These are phyloP conservation scores for Clonostachys byssicola DNA, from an alignment of 2,329 filamentous ascomycete genomes.

Conservation along the genomic window DNA sequence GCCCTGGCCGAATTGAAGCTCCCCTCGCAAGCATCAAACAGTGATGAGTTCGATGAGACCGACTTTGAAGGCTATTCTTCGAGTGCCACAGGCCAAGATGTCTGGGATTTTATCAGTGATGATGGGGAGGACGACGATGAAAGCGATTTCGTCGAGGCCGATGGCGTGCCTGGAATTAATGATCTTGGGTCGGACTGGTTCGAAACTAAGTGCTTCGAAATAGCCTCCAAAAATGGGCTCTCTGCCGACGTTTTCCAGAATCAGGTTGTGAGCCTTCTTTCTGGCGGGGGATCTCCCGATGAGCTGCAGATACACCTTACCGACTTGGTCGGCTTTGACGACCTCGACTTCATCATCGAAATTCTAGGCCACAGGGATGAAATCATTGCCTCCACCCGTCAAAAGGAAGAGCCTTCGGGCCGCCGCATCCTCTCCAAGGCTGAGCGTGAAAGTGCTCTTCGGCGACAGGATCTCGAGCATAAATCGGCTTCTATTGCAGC, in stretches of 20 bases:
- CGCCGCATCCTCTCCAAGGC: constrained; percentile 62
- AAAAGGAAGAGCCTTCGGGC: constrained; percentile 19
- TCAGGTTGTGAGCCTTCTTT: constrained; percentile 72
- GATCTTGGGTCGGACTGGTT: constrained; percentile 68
- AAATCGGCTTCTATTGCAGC: constrained; percentile 71
- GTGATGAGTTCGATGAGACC: constrained; percentile 55
- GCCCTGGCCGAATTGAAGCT: constrained; percentile 71
- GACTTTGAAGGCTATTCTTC: constrained; percentile 53
- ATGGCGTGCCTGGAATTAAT: constrained; percentile 15
- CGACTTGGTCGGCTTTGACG: constrained; percentile 88
- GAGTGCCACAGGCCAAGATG: constrained; percentile 68
- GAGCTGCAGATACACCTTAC: constrained; percentile 88
- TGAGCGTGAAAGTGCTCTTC: constrained; percentile 75
- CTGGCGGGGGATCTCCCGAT: constrained; percentile 66
- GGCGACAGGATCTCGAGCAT: constrained; percentile 74
- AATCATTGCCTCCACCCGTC: constrained; percentile 47
- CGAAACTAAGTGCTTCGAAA: constrained; percentile 57
- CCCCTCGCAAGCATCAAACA: constrained; percentile 25
- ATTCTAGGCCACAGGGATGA: constrained; percentile 74
- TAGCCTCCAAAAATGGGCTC: constrained; percentile 64
- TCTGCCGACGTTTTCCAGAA: constrained; percentile 67
- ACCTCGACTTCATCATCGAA: constrained; percentile 89
- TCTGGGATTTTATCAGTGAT: constrained; percentile 90
- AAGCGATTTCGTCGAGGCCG: constrained; percentile 57
- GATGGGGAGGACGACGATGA: constrained; percentile 64